A percentile compares a stretch with the other conserved stretches of the same genome.
phyloP scores from a whole-genome alignment of 129 eudicot species.

The Chrysanthemum lavandulifolium region DNA sequence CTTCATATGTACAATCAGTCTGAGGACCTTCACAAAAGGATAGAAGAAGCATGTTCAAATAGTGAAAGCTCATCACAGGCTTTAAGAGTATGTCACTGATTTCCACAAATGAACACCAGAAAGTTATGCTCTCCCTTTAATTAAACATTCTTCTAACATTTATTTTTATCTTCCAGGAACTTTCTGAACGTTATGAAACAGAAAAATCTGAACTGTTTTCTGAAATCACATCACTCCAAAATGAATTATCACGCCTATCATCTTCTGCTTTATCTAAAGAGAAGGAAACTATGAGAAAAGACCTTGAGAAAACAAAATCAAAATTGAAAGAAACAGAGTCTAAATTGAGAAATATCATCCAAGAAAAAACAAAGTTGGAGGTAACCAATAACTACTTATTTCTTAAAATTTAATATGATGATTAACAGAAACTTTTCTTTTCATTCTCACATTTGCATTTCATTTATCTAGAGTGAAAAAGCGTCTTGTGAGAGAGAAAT shows the following conservation, averaged over 20 bases:
- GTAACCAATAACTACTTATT: conserved; percentile 31
- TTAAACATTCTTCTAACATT: background rate
- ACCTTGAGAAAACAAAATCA: conserved; percentile 84
- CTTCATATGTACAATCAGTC: conserved; percentile 51
- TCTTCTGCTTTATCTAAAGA: conserved; percentile 73
- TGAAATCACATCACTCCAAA: conserved; percentile 60
- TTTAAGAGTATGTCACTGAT: conserved; percentile 44
- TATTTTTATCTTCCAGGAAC: conserved; percentile 47
- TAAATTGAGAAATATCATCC: conserved; percentile 73
- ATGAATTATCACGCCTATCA: conserved; percentile 59
- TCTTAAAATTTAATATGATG: conserved; percentile 5
- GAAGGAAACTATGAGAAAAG: conserved; percentile 85
- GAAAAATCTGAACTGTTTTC: conserved; percentile 48
- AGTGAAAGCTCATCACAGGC: conserved; percentile 52
- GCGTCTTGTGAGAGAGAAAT: conserved; percentile 87
- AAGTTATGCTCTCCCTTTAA: conserved; percentile 11
- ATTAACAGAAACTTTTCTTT: conserved; percentile 13
- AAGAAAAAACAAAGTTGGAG: conserved; percentile 97
- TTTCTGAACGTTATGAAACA: conserved; percentile 55
- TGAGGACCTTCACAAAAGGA: conserved; percentile 47
- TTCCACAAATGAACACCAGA: background rate
- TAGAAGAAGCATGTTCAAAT: conserved; percentile 42
- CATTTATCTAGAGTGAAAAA: conserved; percentile 69
- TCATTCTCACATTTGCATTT: conserved; percentile 11
- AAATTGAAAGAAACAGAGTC: conserved; percentile 85